A percentile compares a stretch with the other conserved stretches of the same genome.
phyloP scores from a whole-genome alignment of 2,329 filamentous ascomycete species.

The Stagonosporopsis chrysanthemi region DNA sequence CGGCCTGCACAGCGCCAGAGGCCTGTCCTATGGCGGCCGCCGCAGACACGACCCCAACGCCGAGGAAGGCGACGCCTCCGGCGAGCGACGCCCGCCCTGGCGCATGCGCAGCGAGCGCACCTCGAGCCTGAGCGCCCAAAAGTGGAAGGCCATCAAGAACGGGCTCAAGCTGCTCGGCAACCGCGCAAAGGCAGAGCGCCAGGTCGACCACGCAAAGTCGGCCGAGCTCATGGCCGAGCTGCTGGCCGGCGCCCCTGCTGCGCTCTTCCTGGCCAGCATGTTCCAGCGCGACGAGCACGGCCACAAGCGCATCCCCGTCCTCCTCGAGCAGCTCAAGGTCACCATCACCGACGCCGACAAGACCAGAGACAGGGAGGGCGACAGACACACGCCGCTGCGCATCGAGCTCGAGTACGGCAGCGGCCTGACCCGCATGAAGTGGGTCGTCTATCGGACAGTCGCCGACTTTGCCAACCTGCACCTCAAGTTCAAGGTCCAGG shows the following conservation, averaged over 20 bases:
- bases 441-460: slow-evolving; percentile 87
- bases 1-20: slow-evolving; percentile 57
- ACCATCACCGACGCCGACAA: slow-evolving; percentile 79
- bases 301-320: slow-evolving; percentile 90
- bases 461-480: slow-evolving; percentile 93
- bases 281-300: slow-evolving; percentile 97
- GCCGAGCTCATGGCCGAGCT: slow-evolving; percentile 96
- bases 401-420: slow-evolving; percentile 97
- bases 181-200: slow-evolving; percentile 80
- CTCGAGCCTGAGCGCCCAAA: slow-evolving; percentile 67
- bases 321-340: slow-evolving; percentile 93
- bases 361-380: slow-evolving; percentile 42
- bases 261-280: slow-evolving; percentile 94
- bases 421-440: slow-evolving; percentile 94
- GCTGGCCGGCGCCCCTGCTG: slow-evolving; percentile 88
- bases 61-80: slow-evolving; percentile 39
- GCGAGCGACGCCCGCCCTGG: slow-evolving; percentile 54
- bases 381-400: slow-evolving; percentile 83
- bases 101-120: slow-evolving; percentile 56
- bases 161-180: slow-evolving; percentile 80
- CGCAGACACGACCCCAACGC: slow-evolving; percentile 45
- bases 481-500: slow-evolving; percentile 87
- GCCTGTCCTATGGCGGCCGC: slow-evolving; percentile 55
- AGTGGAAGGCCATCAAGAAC: slow-evolving; percentile 93
- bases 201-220: slow-evolving; percentile 92